A percentile compares a stretch with the other conserved stretches of the same genome.
Conservation (phyloP, 108 stramenopile species). For the Cyclotella choctawhatcheeana region DNA sequence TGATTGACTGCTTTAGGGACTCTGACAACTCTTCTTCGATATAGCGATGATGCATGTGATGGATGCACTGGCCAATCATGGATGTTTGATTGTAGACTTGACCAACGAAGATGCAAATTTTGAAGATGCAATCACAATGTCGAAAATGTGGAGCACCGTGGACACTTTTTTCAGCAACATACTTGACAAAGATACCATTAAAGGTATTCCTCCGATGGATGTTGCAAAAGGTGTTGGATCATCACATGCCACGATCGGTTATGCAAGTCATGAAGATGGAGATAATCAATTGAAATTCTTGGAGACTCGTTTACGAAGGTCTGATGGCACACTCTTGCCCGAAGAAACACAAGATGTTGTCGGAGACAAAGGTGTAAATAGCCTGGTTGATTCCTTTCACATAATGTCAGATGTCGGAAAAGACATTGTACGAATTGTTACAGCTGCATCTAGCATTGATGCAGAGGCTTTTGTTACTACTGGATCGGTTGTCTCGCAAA, state of each 20-base stretch:
- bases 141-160: conserved; percentile 73
- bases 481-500: conserved; percentile 23
- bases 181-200: conserved; percentile 17
- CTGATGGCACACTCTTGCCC: conserved; percentile 61
- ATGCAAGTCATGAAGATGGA: conserved; percentile 59
- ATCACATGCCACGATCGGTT: conserved; percentile 74
- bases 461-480: conserved; percentile 38
- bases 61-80: conserved; percentile 85
- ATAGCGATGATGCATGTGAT: conserved; percentile 80
- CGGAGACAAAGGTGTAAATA: conserved; percentile 55
- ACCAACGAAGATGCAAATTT: conserved; percentile 64
- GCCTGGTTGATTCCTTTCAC: conserved; percentile 60
- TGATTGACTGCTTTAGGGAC: too few species aligned
- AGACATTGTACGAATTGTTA: conserved; percentile 76
- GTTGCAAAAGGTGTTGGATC: conserved; percentile 65
- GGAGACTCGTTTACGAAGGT: conserved; percentile 67
- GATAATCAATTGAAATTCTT: conserved; percentile 80
- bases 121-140: conserved; percentile 55
- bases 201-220: conserved; percentile 57
- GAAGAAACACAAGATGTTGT: conserved; percentile 48
- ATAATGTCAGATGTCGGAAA: conserved; percentile 67
- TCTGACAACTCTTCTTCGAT: not conserved
- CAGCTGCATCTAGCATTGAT: conserved; percentile 68
- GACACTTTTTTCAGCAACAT: conserved; percentile 59
- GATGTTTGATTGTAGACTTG: conserved; percentile 81